Evolutionary conservation across 1,284 basidiomycete species (phyloP), one percentile per base, ranked within the genome.

Genomic region (Fomitopsis palustris): DNA sequence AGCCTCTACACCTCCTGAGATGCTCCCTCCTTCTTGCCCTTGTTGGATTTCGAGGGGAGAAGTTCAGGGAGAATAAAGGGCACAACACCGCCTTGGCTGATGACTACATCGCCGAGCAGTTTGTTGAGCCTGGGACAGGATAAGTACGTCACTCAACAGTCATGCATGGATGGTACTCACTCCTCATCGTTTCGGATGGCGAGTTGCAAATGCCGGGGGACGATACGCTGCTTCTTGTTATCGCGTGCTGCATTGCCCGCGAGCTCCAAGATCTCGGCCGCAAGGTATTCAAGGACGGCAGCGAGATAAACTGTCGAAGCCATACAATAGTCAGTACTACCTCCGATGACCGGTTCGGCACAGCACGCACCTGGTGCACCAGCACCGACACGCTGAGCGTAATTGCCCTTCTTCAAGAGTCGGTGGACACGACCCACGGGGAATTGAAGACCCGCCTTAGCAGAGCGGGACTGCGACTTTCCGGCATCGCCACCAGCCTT

Each of bases 371-470:
- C 90, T 69, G 87, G 88, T 62, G 91, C 85, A 71, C 82, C 83
- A 59, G 82, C 80, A 75, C 86, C 86, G 59, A 92, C 78, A 74
- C 87, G 84, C 73, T 86, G 82, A 23, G 85, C 86, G 69, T 91
- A 89, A 80, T 91, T 90, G 62, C 89, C 88, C 74, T 85, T 85
- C 81, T 90, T 93, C 69, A 94, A 74, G 58, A 90, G 79, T 78
- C 92, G 86, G 75, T 93, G 91, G 70, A 95, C 90, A 84, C 93
- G 90, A 75, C 89, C 88, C 65, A 95, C 92, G 61, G 93, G 91
- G 79, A 95, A 91, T 74, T 89, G 88, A 65, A 94, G 80, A 62
- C 91, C 91, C 39, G 85, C 85, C 78, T 90, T 92, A 62, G 84
- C 79, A 39, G 91, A 93, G 64, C 89, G 87, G 60, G 90, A 88